Percentiles rank a stretch among this genome's conserved stretches.
phyloP scores from a whole-genome alignment of 2,329 filamentous ascomycete species.

The Aspergillus sojae region DNA sequence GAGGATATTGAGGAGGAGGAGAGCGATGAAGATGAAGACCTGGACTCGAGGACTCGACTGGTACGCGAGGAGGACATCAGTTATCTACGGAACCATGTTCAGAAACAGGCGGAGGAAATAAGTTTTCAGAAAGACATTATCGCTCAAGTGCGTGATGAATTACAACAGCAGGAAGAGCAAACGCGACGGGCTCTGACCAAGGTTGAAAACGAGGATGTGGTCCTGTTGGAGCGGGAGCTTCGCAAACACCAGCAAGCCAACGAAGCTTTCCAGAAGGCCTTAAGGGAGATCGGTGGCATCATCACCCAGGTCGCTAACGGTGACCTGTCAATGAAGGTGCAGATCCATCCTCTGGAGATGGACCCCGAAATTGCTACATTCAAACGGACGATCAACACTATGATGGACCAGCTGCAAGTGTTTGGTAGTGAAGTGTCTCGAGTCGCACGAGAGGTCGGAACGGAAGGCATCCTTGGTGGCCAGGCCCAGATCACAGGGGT shows the following conservation, averaged over 20 bases:
- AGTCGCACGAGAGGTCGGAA: constrained; percentile 92
- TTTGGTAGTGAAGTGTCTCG: constrained; percentile 96
- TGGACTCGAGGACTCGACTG: constrained; percentile 53
- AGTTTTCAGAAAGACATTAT: constrained; percentile 85
- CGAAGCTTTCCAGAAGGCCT: constrained; percentile 94
- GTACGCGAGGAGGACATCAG: constrained; percentile 79
- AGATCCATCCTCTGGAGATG: constrained; percentile 94
- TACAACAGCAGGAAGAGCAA: constrained; percentile 81
- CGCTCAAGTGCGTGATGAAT: constrained; percentile 79
- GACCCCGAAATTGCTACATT: constrained; percentile 97
- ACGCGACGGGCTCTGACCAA: constrained; percentile 80
- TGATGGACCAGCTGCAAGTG: constrained; percentile 97
- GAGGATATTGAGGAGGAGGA: constrained; percentile 39
- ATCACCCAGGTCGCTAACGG: constrained; percentile 94
- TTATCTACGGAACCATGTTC: constrained; percentile 85
- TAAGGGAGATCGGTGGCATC: constrained; percentile 95
- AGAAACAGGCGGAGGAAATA: constrained; percentile 90
- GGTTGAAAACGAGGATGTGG: constrained; percentile 84
- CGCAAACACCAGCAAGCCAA: constrained; percentile 98
- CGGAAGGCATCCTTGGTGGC: constrained; percentile 89
- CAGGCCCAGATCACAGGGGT: constrained; percentile 93
- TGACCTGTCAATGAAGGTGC: constrained; percentile 94
- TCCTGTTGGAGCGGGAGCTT: constrained; percentile 85
- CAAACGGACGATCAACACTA: constrained; percentile 97
- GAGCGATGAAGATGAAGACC: constrained; percentile 51